A percentile compares a stretch with the other conserved stretches of the same genome.
Evolutionary conservation across 805 yeast species (phyloP).

Genomic region (Lipomyces spencermartinsiae): DNA sequence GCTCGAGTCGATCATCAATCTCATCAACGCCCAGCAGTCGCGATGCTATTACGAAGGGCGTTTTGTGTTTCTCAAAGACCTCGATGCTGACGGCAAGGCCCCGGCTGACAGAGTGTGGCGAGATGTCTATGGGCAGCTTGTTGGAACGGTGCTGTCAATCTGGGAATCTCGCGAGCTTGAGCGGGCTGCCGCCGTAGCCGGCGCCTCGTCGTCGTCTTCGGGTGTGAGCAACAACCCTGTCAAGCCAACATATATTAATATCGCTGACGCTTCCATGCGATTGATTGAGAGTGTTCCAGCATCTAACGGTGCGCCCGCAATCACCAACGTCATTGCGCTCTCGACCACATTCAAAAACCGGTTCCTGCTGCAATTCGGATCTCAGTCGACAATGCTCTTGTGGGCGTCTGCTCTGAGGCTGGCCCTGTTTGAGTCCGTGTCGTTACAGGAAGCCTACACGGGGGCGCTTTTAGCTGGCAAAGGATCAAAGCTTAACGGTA

Average conservation of each 20-base stretch:
- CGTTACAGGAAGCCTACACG: conserved; percentile 93
- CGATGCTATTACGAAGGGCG: conserved; percentile 67
- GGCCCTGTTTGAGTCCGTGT: conserved; percentile 77
- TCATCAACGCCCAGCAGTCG: conserved; percentile 71
- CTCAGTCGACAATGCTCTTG: conserved; percentile 64
- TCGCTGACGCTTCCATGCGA: conserved; percentile 86
- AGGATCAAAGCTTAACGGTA: conserved; percentile 86
- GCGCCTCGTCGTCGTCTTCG: conserved; percentile 47
- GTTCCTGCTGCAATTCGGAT: conserved; percentile 76
- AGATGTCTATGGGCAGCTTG: conserved; percentile 89
- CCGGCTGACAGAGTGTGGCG: conserved; percentile 79
- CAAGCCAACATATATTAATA: conserved; percentile 81
- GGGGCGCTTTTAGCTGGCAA: conserved; percentile 92
- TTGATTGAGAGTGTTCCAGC: conserved; percentile 41
- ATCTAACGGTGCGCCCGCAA: conserved; percentile 24
- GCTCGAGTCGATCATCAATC: conserved; percentile 71
- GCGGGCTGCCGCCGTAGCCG: conserved; percentile 49
- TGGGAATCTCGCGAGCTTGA: conserved; percentile 74
- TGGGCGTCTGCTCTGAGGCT: conserved; percentile 89
- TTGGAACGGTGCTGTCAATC: conserved; percentile 89
- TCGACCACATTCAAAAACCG: conserved; percentile 93
- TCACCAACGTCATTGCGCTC: conserved; percentile 63
- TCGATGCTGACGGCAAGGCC: conserved; percentile 79
- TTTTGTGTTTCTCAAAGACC: conserved; percentile 52
- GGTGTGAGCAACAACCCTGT: conserved; percentile 46